A percentile compares a stretch with the other conserved stretches of the same genome.
Conservation (phyloP, 2,329 filamentous ascomycete species). For the Fusarium albosuccineum region DNA sequence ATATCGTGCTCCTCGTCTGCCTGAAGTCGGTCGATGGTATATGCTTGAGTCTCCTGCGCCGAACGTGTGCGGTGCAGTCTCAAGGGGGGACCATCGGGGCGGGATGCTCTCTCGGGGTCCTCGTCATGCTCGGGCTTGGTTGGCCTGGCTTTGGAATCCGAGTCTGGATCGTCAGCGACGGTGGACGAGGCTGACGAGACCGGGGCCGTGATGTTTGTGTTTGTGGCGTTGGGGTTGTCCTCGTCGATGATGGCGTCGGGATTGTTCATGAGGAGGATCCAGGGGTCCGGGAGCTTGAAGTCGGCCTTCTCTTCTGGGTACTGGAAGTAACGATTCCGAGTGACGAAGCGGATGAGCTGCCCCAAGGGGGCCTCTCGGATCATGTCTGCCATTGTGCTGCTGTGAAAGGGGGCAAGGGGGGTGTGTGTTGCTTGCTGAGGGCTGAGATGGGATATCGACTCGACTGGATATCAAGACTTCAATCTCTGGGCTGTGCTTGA, state of each 20-base stretch:
- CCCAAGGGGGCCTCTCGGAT: constrained; percentile 70
- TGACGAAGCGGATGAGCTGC: constrained; percentile 68
- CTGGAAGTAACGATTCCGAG: constrained; percentile 64
- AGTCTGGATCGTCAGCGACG: constrained; percentile 34
- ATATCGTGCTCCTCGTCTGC: constrained; percentile 52
- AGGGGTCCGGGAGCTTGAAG: constrained; percentile 63
- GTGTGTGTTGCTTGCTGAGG: background rate
- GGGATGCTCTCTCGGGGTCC: constrained; percentile 17
- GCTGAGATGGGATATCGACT: background rate
- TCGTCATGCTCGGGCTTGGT: constrained; percentile 29
- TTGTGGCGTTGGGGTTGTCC: constrained; percentile 15
- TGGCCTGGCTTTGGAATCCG: constrained; percentile 13
- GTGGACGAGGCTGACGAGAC: constrained; percentile 43
- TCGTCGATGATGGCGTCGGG: constrained; percentile 40
- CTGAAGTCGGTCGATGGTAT: constrained; percentile 34
- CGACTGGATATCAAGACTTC: too few relatives aligned
- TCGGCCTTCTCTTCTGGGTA: constrained; percentile 71
- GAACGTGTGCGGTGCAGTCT: constrained; percentile 44
- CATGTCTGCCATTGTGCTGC: constrained; percentile 46
- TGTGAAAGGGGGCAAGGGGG: background rate
- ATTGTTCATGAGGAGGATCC: constrained; percentile 53
- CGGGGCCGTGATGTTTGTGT: constrained; percentile 27
- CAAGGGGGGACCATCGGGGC: constrained; percentile 13
- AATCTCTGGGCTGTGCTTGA: background rate
- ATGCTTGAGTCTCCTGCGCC: constrained; percentile 37